Conservation (phyloP, 2,329 filamentous ascomycete genomes). For the Trichophyton simii region DNA sequence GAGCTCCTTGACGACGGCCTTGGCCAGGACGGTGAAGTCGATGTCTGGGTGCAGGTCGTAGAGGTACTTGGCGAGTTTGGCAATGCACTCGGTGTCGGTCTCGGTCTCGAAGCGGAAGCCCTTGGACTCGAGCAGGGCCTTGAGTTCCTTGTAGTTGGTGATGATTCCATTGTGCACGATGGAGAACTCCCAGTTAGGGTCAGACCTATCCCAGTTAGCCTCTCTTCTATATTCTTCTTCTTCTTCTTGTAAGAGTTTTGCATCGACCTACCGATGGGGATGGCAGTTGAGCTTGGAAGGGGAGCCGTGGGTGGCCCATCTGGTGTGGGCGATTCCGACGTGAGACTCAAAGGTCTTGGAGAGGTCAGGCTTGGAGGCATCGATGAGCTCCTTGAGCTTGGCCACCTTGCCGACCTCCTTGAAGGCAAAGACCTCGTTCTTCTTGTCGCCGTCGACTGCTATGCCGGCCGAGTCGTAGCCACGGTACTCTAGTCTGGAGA, state of each 20-base stretch:
- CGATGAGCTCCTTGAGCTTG: constrained; percentile 88
- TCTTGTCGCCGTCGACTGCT: constrained; percentile 94
- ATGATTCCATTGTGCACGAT: constrained; percentile 99
- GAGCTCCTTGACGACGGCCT: constrained; percentile 96
- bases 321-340: constrained; percentile 95
- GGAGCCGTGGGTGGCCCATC: constrained; percentile 95
- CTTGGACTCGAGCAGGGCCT: constrained; percentile 82
- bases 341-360: constrained; percentile 95
- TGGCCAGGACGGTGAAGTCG: constrained; percentile 90
- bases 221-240: neutral
- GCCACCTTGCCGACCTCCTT: constrained; percentile 99
- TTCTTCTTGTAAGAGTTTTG: neutral
- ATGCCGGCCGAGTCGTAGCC: constrained; percentile 97
- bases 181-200: constrained; percentile 88
- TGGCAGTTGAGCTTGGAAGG: constrained; percentile 95
- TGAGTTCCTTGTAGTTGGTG: constrained; percentile 99
- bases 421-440: constrained; percentile 92
- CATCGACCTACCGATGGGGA: constrained; percentile 67
- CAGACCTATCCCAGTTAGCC: constrained; percentile 51
- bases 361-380: constrained; percentile 67
- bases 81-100: constrained; percentile 98
- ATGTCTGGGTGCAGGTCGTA: constrained; percentile 89
- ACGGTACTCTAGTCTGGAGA: constrained; percentile 92
- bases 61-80: constrained; percentile 96
- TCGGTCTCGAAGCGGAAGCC: constrained; percentile 98